phyloP scores from a whole-genome alignment of 352 stramenopile species.

The Blastocystis sp. region DNA sequence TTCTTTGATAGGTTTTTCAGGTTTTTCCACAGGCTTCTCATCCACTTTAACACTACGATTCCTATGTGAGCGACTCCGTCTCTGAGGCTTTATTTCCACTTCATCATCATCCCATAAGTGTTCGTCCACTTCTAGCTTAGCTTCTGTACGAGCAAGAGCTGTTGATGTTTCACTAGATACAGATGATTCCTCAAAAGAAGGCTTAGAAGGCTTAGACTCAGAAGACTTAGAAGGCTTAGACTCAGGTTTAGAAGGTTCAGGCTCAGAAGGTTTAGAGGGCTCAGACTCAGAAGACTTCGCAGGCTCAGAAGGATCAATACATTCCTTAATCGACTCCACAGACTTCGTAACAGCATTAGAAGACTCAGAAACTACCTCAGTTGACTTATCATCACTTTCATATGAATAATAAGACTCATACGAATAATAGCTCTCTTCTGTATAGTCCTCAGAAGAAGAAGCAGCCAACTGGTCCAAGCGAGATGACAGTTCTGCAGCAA shows the following conservation, averaged over 20 bases:
- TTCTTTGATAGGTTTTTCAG: background rate
- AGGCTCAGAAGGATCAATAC: no score
- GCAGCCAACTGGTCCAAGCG: background rate
- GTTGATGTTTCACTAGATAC: background rate
- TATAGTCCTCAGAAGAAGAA: background rate
- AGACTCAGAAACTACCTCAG: background rate
- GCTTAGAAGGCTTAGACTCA: no score
- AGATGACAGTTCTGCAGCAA: background rate
- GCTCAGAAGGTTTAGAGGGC: no score
- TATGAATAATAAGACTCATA: slow-evolving; percentile 63
- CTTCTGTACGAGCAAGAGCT: slow-evolving; percentile 35
- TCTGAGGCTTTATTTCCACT: background rate
- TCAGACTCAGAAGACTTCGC: no score
- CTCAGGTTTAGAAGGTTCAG: no score
- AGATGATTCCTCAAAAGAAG: background rate
- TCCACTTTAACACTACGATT: background rate
- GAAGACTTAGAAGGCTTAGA: no score
- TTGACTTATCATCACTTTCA: background rate
- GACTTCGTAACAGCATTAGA: background rate
- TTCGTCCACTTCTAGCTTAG: slow-evolving; percentile 28
- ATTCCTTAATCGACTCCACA: background rate
- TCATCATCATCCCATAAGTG: slow-evolving; percentile 48
- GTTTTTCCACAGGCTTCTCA: background rate
- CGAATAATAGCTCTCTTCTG: background rate
- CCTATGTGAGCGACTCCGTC: background rate